These are phyloP conservation scores for Ascomycota sp. DNA, from an alignment of 2,329 filamentous ascomycete genomes.

Conservation along the genomic window DNA sequence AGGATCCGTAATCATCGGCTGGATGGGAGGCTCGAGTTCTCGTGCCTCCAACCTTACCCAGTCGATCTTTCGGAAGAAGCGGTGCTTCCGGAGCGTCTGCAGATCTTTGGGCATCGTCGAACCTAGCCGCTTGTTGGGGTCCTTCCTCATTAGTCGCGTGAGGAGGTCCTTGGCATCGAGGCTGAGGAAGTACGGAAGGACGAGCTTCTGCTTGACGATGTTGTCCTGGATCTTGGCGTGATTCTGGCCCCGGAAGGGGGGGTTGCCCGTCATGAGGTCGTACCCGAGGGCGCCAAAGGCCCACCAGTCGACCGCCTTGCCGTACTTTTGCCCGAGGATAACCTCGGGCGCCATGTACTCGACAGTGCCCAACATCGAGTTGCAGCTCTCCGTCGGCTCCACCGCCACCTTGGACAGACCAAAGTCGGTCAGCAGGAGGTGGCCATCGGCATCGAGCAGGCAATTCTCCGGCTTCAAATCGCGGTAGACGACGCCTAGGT, in stretches of 20 bases:
- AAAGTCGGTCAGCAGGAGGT: conserved; percentile 88
- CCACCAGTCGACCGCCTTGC: conserved; percentile 96
- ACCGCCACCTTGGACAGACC: conserved; percentile 86
- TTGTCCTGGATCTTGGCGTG: conserved; percentile 89
- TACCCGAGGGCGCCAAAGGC: conserved; percentile 81
- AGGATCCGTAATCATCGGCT: conserved; percentile 82
- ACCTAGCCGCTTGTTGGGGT: conserved; percentile 74
- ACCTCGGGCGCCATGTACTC: conserved; percentile 99
- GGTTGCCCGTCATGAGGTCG: conserved; percentile 77
- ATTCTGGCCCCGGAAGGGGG: conserved; percentile 78
- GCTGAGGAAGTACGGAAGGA: conserved; percentile 72
- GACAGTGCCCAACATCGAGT: conserved; percentile 79
- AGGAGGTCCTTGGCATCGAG: conserved; percentile 86
- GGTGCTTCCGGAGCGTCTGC: conserved; percentile 64
- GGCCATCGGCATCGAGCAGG: conserved; percentile 72
- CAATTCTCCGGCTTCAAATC: conserved; percentile 97
- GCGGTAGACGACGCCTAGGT: conserved; percentile 82
- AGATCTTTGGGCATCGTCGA: conserved; percentile 77
- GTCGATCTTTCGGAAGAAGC: conserved; percentile 93
- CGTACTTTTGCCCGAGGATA: conserved; percentile 68
- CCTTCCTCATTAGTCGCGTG: conserved; percentile 72
- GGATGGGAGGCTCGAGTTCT: conserved; percentile 71
- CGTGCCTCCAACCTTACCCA: conserved; percentile 70
- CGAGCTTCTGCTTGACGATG: conserved; percentile 79
- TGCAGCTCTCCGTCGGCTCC: conserved; percentile 42